Base-by-base conservation (phyloP, 495 filamentous ascomycete genomes). In the Talaromyces liani region DNA sequence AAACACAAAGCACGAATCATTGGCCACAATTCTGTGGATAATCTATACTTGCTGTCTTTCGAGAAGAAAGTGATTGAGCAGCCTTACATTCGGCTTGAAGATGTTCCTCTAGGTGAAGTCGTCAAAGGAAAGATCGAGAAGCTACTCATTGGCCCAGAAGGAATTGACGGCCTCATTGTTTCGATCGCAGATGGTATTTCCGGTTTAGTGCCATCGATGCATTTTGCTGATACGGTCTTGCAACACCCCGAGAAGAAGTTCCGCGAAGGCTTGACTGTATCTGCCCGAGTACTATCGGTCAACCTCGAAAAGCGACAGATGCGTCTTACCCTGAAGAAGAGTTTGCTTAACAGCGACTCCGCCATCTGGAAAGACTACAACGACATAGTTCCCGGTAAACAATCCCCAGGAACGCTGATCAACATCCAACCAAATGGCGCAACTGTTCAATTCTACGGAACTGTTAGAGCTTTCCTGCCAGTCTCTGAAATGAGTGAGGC, bases 401-500 rank as follows among this genome's bases (percentile, higher is more conserved):
- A 92, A 66, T 87, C 86, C 27, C 88, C 87, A 20, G 95, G 93
- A 63, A 97, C 92, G 6, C 86, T 98, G 59, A 78, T 96, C 65
- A 94, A 86, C 54, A 72, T 98, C 12, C 76, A 92, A 53, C 70
- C 81, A 22, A 84, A 85, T 65, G 95, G 94, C 63, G 94, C 93
- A 12, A 84, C 95, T 22, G 90, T 98, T 58, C 92, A 97, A 67
- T 98, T 97, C 78, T 98, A 93, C 69, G 91, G 92, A 24, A 73
- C 79, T 8, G 76, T 97, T 45, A 83, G 85, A 56, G 95, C 86
- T 10, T 98, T 93, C 75, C 82, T 98, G 62, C 93, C 94, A 1
- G 86, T 95, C 2, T 89, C 90, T 3, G 93, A 98, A 71, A 98
- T 98, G 95, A 97, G 93, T 71, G 95, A 97, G 70, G 90, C 92